These are phyloP conservation scores for Rhynchosporium secalis DNA, from an alignment of 2,329 filamentous ascomycete species.

Conservation along the genomic window DNA sequence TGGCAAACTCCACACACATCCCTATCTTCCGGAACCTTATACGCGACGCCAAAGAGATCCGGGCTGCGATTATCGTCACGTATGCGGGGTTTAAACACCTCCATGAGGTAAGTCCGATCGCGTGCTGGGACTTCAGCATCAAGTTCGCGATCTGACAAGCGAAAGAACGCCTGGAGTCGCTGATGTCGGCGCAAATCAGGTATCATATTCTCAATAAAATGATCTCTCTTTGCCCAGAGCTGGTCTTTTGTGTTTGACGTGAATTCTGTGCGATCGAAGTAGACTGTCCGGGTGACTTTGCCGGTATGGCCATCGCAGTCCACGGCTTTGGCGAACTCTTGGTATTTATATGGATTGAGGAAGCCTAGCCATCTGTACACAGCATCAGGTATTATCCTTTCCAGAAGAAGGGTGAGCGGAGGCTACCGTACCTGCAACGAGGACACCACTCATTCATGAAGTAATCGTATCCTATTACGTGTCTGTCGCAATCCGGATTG, in stretches of 20 bases:
- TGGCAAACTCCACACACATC: constrained; percentile 9
- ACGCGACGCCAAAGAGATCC: background rate
- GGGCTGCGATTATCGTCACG: background rate
- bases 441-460: constrained; percentile 11
- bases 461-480: background rate
- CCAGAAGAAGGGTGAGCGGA: background rate
- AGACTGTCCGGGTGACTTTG: constrained; percentile 11
- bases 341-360: constrained; percentile 4
- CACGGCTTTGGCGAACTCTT: constrained; percentile 2
- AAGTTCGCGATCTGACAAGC: background rate
- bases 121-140: background rate
- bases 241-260: background rate
- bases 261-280: background rate
- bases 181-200: background rate
- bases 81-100: background rate
- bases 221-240: background rate
- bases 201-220: background rate
- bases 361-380: background rate
- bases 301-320: constrained; percentile 1
- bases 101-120: constrained; percentile 2
- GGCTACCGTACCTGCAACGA: constrained; percentile 13
- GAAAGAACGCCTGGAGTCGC: background rate
- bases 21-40: background rate
- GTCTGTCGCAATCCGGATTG: constrained; percentile 5
- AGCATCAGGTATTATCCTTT: background rate